Percentiles rank a stretch among this genome's conserved stretches.
These are phyloP conservation scores for Lepraria neglecta DNA, from an alignment of 495 filamentous ascomycete species.

Conservation along the genomic window DNA sequence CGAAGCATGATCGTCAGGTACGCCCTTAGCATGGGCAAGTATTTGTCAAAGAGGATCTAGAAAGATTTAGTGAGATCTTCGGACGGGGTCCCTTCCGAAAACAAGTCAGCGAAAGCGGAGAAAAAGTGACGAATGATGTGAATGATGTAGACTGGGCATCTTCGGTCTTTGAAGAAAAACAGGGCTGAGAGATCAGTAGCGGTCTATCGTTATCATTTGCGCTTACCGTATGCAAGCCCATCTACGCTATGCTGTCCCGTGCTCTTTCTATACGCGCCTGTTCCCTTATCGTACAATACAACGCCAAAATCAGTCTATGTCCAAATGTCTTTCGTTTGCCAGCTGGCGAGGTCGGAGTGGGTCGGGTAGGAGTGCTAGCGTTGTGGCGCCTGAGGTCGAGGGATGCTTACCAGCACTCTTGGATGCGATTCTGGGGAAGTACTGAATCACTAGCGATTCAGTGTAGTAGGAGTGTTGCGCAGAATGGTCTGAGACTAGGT, in stretches of 20 bases:
- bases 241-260: constrained; percentile 4
- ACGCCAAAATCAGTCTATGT: constrained; percentile 5
- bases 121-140: not conserved
- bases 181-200: not conserved
- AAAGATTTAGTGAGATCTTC: too few relatives aligned
- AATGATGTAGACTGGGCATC: not conserved
- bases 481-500: constrained; percentile 73
- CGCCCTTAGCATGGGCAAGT: not conserved
- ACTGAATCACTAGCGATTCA: constrained; percentile 47
- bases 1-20: constrained; percentile 9
- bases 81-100: not conserved
- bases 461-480: constrained; percentile 82
- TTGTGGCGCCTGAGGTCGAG: not conserved
- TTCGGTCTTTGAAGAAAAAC: not conserved
- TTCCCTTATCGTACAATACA: constrained; percentile 3
- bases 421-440: constrained; percentile 45
- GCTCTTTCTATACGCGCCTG: not conserved
- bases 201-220: not conserved
- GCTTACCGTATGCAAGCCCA: not conserved
- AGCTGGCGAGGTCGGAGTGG: constrained; percentile 7
- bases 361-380: not conserved
- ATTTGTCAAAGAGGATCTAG: not conserved
- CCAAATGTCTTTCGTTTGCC: not conserved
- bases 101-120: not conserved
- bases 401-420: constrained; percentile 32